Percentiles rank a stretch among this genome's conserved stretches.
Conservation (phyloP, 2,329 filamentous ascomycete species). For the Pseudogymnoascus sp. region DNA sequence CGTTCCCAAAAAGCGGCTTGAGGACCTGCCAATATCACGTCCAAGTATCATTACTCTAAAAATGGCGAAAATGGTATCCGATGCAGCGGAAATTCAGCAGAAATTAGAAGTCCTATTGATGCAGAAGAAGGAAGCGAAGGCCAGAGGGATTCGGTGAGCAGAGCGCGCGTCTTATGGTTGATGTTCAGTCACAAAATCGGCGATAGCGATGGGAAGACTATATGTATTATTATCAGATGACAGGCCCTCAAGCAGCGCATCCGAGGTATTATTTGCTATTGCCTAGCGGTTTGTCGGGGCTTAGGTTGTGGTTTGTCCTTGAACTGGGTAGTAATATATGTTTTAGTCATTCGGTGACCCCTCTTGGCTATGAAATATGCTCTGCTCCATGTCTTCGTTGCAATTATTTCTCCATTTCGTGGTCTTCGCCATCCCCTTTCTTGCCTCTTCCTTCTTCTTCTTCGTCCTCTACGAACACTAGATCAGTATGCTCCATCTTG, state of each 20-base stretch:
- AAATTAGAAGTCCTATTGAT: constrained; percentile 21
- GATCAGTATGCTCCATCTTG: no score
- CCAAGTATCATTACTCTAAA: neutral
- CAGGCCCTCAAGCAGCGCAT: neutral
- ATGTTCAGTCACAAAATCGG: neutral
- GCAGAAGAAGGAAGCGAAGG: constrained; percentile 19
- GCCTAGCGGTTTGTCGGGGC: neutral
- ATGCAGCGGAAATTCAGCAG: constrained; percentile 22
- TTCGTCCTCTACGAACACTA: no score
- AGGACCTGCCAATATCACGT: neutral
- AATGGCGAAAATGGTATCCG: neutral
- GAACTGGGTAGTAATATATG: neutral
- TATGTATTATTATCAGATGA: neutral
- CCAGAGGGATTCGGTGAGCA: neutral
- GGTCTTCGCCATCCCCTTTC: neutral
- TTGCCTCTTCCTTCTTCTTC: no score
- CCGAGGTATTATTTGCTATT: neutral
- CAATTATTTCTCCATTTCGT: neutral
- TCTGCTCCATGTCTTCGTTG: neutral
- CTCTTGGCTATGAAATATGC: neutral
- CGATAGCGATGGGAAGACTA: neutral
- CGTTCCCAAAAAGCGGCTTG: constrained; percentile 8
- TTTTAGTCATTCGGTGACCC: neutral
- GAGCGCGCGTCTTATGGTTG: neutral
- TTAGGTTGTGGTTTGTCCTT: neutral